Conservation (phyloP, 2,329 filamentous ascomycete genomes). For the Nigrospora oryzae region DNA sequence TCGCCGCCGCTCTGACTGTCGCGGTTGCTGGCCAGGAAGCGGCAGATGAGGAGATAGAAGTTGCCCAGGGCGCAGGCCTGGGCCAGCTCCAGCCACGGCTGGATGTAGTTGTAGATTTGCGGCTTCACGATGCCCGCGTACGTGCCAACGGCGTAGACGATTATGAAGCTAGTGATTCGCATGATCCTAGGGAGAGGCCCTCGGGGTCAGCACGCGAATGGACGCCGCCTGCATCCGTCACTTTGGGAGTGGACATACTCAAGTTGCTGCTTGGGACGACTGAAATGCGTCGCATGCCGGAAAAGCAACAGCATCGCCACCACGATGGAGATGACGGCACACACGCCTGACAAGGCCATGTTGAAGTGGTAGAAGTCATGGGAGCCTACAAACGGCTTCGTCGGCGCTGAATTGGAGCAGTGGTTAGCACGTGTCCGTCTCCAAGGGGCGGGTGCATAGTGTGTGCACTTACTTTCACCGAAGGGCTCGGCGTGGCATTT, state of each 20-base stretch:
- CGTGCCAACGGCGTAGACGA: constrained; percentile 27
- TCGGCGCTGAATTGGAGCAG: no score
- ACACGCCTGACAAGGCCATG: constrained; percentile 24
- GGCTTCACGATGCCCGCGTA: constrained; percentile 29
- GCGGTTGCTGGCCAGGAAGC: constrained; percentile 21
- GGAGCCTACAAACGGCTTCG: no score
- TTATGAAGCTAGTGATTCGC: constrained; percentile 30
- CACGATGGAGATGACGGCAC: constrained; percentile 20
- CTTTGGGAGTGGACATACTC: constrained; percentile 17
- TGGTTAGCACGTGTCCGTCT: no score
- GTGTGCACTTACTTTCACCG: no score
- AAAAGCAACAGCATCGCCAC: constrained; percentile 20
- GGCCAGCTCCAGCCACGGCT: constrained; percentile 26
- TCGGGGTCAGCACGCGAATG: background rate
- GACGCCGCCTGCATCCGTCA: no score
- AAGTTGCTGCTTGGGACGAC: constrained; percentile 30
- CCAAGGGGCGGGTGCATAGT: no score
- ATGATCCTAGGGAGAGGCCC: constrained; percentile 21
- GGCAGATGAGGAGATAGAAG: constrained; percentile 35
- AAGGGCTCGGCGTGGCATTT: no score
- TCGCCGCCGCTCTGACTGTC: background rate
- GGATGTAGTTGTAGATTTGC: constrained; percentile 27
- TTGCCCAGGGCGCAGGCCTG: constrained; percentile 30
- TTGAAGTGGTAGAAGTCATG: constrained; percentile 17
- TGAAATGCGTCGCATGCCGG: constrained; percentile 27